Base-by-base conservation (phyloP, 2,329 filamentous ascomycete genomes). In the Phyllosticta ampelicida region DNA sequence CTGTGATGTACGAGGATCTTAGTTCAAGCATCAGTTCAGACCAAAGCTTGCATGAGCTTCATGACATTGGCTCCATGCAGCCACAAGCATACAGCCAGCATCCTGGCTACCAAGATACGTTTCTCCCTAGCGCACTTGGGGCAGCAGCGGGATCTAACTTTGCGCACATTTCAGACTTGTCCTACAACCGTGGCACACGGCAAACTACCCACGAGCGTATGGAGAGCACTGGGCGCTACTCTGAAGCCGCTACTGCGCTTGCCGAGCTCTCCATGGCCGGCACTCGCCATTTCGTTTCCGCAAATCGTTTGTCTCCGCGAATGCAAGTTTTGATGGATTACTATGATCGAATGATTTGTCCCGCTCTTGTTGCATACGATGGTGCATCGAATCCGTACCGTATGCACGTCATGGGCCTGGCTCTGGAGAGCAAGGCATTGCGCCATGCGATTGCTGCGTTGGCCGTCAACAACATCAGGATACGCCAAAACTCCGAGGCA, bases 291-390 rank as follows among this genome's bases (percentile, higher is more conserved):
- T n/a, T 52, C 29, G 20, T 50, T 23, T 50, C 44, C 20, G 49
- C 53, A 13, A 13, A 26, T 51, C 56, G 55, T 64, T 75, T 89
- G 65, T 84, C 89, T 61, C 83, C 86, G 60, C 87, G 90, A 68
- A 86, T 95, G 76, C 86, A 87, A 63, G 95, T 87, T 73, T 86
- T 96, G 68, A 86, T 96, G 77, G 87, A 95, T 69, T 96, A 96
- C 73, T 96, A 95, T 73, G 86, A 91, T 68, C 90, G 90, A 71
- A 88, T 89, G 67, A 91, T 97, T 75, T 94, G 90, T 64, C 89
- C 89, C 5, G 89, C 90, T 60, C 88, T 96, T 73, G 90, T 96
- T 54, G 89, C 90, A 64, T 90, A 96, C 70, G 92, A 97, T 69
- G 86, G 86, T 10, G 86, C 88, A 1, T 80, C 80, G 62, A 96